Evolutionary conservation across 139 green algal genomes (phyloP).

Genomic region (Pycnococcus provasolii): DNA sequence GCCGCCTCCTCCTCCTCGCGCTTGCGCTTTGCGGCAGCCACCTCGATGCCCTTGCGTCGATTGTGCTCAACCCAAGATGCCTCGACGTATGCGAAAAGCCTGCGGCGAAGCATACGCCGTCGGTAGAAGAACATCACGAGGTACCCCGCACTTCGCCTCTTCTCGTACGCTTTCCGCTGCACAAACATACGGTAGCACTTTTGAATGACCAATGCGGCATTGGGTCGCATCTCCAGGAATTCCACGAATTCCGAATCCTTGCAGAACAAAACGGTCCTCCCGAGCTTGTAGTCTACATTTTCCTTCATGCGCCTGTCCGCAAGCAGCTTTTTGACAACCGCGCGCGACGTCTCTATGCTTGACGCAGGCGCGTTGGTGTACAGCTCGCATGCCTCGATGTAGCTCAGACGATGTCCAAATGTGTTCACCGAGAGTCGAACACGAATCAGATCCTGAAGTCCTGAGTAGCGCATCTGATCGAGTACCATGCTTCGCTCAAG

Average conservation of each 20-base stretch:
- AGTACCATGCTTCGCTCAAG: conserved; percentile 9
- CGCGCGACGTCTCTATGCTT: background rate
- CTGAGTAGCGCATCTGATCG: conserved; percentile 15
- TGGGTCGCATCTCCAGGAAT: background rate
- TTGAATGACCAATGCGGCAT: background rate
- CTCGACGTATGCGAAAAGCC: background rate
- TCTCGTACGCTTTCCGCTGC: background rate
- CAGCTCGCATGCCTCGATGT: background rate
- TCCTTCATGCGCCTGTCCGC: background rate
- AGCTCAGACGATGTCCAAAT: background rate
- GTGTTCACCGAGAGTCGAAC: background rate
- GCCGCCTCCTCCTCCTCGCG: background rate
- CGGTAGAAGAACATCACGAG: too few species aligned
- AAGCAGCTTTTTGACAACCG: background rate
- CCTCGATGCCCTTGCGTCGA: background rate
- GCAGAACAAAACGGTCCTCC: background rate
- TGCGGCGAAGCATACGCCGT: too few species aligned
- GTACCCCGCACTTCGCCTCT: background rate
- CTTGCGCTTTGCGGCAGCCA: background rate
- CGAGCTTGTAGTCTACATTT: background rate
- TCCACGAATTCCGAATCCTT: background rate
- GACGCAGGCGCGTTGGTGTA: background rate
- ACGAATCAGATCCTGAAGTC: conserved; percentile 3
- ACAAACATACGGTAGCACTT: background rate
- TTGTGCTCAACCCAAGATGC: background rate